A percentile compares a stretch with the other conserved stretches of the same genome.
Evolutionary conservation across 176 grass and related monocot genomes (phyloP).

Genomic region (Aegilops bicornis): DNA sequence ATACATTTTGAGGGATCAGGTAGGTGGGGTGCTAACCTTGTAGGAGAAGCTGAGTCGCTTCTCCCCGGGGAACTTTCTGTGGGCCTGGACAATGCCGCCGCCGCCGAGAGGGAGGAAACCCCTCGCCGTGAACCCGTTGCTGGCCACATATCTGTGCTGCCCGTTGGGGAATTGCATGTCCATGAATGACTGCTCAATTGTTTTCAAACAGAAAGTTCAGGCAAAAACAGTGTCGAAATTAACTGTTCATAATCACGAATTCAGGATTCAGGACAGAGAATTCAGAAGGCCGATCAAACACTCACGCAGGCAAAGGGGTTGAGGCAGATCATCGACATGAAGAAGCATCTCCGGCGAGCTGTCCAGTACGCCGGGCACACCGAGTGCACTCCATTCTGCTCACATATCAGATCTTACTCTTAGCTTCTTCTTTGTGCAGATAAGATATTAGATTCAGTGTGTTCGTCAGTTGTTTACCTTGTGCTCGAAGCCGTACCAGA

Average conservation of each 20-base stretch:
- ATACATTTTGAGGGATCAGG: no score
- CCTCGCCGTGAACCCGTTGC: constrained; percentile 41
- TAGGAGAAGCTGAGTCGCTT: constrained; percentile 66
- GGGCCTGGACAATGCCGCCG: constrained; percentile 50
- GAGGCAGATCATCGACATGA: constrained; percentile 77
- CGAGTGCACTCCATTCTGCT: constrained; percentile 65
- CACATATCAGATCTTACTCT: not conserved
- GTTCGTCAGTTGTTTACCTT: constrained; percentile 32
- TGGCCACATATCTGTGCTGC: constrained; percentile 51
- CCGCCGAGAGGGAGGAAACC: constrained; percentile 43
- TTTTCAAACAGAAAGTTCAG: not conserved
- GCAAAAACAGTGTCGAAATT: not conserved
- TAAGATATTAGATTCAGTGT: not conserved
- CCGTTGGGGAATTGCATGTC: constrained; percentile 73
- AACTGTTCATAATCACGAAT: not conserved
- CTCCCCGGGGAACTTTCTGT: constrained; percentile 62
- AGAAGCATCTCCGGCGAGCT: constrained; percentile 55
- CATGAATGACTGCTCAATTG: constrained; percentile 51
- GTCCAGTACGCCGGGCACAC: constrained; percentile 72
- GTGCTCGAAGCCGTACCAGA: constrained; percentile 75
- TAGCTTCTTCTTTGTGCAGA: constrained; percentile 12
- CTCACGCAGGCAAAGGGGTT: constrained; percentile 66
- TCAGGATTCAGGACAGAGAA: not conserved
- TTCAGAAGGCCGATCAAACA: not conserved
- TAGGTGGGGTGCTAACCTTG: constrained; percentile 41